phyloP scores from a whole-genome alignment of 352 stramenopile genomes.

The Pythium dissotocum region DNA sequence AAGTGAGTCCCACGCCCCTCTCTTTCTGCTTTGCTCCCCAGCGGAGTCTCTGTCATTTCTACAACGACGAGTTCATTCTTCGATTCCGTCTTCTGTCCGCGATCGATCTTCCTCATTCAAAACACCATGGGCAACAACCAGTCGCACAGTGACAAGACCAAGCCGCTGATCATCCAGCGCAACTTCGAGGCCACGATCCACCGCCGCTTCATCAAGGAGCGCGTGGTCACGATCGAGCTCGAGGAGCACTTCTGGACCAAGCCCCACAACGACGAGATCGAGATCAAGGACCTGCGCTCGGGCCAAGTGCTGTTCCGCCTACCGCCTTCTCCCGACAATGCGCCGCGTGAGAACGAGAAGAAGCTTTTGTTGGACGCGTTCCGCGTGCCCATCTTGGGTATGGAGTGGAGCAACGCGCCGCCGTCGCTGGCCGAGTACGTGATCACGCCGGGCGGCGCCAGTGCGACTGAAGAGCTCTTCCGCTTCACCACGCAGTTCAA shows the following conservation, averaged over 20 bases:
- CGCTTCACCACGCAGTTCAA: conserved; percentile 5
- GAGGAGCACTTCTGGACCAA: conserved; percentile 14
- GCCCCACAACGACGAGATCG: conserved; percentile 3
- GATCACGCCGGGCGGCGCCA: neutral
- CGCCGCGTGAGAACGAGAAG: neutral
- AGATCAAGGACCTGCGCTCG: conserved; percentile 11
- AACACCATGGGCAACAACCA: neutral
- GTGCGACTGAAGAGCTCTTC: neutral
- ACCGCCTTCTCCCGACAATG: neutral
- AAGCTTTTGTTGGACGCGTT: conserved; percentile 11
- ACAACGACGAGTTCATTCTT: neutral
- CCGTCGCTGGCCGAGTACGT: conserved; percentile 1
- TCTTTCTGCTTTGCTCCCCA: neutral
- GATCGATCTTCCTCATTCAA: too few relatives aligned
- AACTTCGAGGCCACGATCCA: conserved; percentile 15
- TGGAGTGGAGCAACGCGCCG: conserved; percentile 3
- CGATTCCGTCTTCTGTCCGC: neutral
- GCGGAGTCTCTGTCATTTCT: neutral
- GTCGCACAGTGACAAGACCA: conserved; percentile 6
- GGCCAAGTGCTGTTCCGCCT: conserved; percentile 9
- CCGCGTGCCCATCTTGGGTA: conserved; percentile 4
- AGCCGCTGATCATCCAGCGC: conserved; percentile 10
- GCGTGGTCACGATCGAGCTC: conserved; percentile 5
- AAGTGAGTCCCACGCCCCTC: neutral
- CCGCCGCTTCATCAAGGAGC: conserved; percentile 8